Evolutionary conservation across 495 filamentous ascomycete species (phyloP).

Genomic region (Tricharina praecox): DNA sequence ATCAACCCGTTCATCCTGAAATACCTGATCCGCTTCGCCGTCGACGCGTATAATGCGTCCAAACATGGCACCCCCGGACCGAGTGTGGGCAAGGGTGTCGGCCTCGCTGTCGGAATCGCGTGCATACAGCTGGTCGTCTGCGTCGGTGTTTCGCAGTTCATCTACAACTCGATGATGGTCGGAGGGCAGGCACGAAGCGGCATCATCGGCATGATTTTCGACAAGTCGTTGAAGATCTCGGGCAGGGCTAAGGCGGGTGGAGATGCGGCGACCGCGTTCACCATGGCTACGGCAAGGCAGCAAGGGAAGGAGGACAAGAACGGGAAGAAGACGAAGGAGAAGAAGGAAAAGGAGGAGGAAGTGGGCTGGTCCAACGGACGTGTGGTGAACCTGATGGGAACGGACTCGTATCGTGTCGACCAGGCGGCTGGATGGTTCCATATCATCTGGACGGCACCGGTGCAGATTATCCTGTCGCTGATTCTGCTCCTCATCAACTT

Average conservation of each 20-base stretch:
- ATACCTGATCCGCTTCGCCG: conserved; percentile 65
- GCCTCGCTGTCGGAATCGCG: conserved; percentile 58
- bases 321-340: conserved; percentile 24
- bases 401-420: conserved; percentile 81
- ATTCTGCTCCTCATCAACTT: conserved; percentile 68
- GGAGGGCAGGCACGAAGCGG: conserved; percentile 61
- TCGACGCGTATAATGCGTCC: conserved; percentile 48
- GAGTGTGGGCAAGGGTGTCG: conserved; percentile 48
- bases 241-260: conserved; percentile 58
- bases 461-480: conserved; percentile 60
- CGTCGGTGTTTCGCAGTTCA: conserved; percentile 60
- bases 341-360: conserved; percentile 33
- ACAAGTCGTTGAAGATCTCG: conserved; percentile 69
- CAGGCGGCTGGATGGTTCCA: conserved; percentile 76
- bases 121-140: conserved; percentile 59
- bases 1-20: conserved; percentile 41
- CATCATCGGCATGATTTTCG: conserved; percentile 57
- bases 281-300: conserved; percentile 23
- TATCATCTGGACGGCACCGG: conserved; percentile 69
- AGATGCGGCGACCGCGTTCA: conserved; percentile 33
- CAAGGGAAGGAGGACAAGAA: conserved; percentile 27
- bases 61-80: conserved; percentile 38
- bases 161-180: conserved; percentile 65
- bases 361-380: conserved; percentile 80
- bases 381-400: conserved; percentile 81